Evolutionary conservation across 2,329 filamentous ascomycete species (phyloP), one percentile per base, ranked within the genome.

Genomic region (Lasiodiplodia theobromae): DNA sequence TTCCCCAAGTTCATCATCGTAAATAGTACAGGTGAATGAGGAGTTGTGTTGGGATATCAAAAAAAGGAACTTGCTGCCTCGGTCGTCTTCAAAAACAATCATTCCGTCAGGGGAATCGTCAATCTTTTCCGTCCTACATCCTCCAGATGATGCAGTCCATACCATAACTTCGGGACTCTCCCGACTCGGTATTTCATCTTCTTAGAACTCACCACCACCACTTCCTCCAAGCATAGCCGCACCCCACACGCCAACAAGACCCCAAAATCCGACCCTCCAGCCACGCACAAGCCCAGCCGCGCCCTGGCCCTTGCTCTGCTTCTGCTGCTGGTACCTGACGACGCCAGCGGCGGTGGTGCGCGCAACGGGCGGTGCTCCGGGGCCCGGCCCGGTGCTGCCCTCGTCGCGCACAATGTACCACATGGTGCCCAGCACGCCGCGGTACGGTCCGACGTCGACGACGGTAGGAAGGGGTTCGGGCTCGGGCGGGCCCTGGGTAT

Each of bases 391-490:
- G 82, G 56, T 37, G 47, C 69, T 82, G 8, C 96, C 96, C 78
- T 99, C 96, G 74, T 96, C 92, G 44, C 90, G 86, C 1, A 92
- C 86, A 70, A 99, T 96, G 70, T 88, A 88, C 85, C 93, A 95
- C 87, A 97, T 94, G 2, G 95, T 97, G 3, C 93, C 92, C n/a
- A 96, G 78, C 1, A 97, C 86, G n/a, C 96, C 96, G 40, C 88
- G 85, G 78, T 97, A 99, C 4, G 88, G 88, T 2, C 94, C 94
- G 0, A 92, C 85, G 2, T 92, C 89, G 0, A 98, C 89, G 67
- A 97, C 90, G 0, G 93, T 94, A 67, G 93, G 89, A 80, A 83
- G 73, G 18, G 67, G 67, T 38, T 68, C 67, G 5, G 21, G 54
- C 12, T 68, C 49, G 8, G 51, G 37, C 10, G 40, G 12, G n/a